Evolutionary conservation across 1,284 basidiomycete species (phyloP).

Genomic region (Inonotus hispidus): DNA sequence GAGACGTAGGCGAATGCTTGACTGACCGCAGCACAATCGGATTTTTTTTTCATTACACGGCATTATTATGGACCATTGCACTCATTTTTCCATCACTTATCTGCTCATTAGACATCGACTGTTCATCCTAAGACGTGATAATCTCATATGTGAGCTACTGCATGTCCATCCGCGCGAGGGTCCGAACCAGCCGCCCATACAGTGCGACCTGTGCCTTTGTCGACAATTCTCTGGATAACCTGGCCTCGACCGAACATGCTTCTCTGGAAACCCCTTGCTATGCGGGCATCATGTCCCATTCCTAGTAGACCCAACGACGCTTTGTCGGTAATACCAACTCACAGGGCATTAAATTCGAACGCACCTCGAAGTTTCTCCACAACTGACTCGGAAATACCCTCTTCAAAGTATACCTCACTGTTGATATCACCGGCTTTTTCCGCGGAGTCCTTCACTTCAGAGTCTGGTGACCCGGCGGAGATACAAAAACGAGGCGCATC

Average conservation of each 20-base stretch:
- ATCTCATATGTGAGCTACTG: constrained; percentile 75
- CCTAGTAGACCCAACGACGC: constrained; percentile 31
- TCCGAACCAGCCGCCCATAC: constrained; percentile 92
- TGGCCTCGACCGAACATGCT: constrained; percentile 89
- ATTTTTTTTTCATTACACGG: neutral
- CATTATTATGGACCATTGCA: constrained; percentile 2
- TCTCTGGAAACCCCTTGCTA: constrained; percentile 57
- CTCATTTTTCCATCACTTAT: neutral
- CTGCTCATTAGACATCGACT: neutral
- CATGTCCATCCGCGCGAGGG: constrained; percentile 83
- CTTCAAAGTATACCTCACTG: constrained; percentile 85
- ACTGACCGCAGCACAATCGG: constrained; percentile 16
- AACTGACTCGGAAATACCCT: constrained; percentile 63
- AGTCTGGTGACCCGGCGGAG: constrained; percentile 73
- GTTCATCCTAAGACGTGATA: neutral
- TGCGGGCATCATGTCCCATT: constrained; percentile 84
- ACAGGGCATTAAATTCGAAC: constrained; percentile 21
- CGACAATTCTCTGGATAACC: constrained; percentile 74
- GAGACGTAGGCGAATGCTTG: constrained; percentile 66
- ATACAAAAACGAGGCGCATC: constrained; percentile 97
- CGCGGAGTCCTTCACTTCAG: constrained; percentile 39
- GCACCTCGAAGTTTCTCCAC: constrained; percentile 58
- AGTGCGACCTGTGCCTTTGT: constrained; percentile 49
- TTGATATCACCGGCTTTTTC: constrained; percentile 64
- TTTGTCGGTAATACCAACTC: neutral